Base-by-base conservation (phyloP, 2,329 filamentous ascomycete genomes). In the Epichloe coenophiala region DNA sequence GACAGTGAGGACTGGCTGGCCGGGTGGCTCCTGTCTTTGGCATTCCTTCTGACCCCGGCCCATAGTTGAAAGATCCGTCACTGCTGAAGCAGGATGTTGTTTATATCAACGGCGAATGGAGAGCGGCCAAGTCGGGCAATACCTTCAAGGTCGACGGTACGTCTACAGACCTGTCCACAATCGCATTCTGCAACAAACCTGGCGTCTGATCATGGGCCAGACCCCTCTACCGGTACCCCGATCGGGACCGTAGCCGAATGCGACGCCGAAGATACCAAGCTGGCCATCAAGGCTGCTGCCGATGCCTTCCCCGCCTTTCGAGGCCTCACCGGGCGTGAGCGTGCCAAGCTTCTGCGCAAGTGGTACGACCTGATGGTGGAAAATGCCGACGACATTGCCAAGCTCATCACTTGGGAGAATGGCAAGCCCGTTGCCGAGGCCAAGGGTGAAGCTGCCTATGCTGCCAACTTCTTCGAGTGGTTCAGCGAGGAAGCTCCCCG, bases 91-190 rank as follows among this genome's bases (percentile, higher is more conserved):
- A 84, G 59, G 79, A 90, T 64, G 78, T 80, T 53, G 80, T 81
- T 61, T 96, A 91, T 64, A 83, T 97, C 62, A 91, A 98, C 65
- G 93, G 93, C 61, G 78, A 95, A 77, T 98, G 90, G 87, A 79
- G 94, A 55, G 76, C 78, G 59, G 87, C 91, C 59, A 80, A 81
- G 62, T 95, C 88, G 1, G 88, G 88, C 63, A 83, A 94, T 77
- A 95, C 88, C 44, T 98, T 97, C 67, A 83, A 93, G 65, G 87
- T 96, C 53, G 75, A 79, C 56, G 84, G 82, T 84, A 68, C 56
- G 63, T 49, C 27, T 6, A 2, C n/a, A 7, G 19, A 8, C 36
- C 17, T 11, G n/a, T 38, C 21, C 46, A n/a, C 19, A 11, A 13
- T 36, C 13, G 15, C 33, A 17, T 12, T 12, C 19, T 17, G 19